phyloP scores from a whole-genome alignment of 148 eudicot genomes.

The Dysphania ambrosioides region DNA sequence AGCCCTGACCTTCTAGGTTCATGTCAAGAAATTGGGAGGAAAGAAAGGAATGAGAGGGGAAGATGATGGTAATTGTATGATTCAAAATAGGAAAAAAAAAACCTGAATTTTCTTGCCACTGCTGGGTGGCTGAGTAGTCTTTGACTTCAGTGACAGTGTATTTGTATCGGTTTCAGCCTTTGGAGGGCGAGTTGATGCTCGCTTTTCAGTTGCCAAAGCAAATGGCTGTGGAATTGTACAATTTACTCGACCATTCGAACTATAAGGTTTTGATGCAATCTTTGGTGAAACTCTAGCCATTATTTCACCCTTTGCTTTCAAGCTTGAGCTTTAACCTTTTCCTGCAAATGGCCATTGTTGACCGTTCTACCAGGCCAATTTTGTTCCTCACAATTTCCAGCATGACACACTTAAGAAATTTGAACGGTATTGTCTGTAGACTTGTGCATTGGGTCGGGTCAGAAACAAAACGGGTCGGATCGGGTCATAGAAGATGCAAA shows the following conservation, averaged over 20 bases:
- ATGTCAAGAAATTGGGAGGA: neutral
- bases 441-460: too few species aligned
- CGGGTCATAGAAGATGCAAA: too few species aligned
- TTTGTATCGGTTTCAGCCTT: slow-evolving; percentile 42
- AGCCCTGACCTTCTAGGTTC: neutral
- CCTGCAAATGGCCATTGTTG: slow-evolving; percentile 27
- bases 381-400: slow-evolving; percentile 33
- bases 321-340: slow-evolving; percentile 25
- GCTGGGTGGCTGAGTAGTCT: slow-evolving; percentile 24
- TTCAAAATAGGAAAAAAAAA: neutral
- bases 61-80: neutral
- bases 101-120: slow-evolving; percentile 49
- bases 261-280: slow-evolving; percentile 39
- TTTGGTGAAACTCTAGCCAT: slow-evolving; percentile 37
- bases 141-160: slow-evolving; percentile 32
- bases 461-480: too few species aligned
- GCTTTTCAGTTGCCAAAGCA: slow-evolving; percentile 88
- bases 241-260: slow-evolving; percentile 41
- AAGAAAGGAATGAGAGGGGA: neutral
- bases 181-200: slow-evolving; percentile 58
- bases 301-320: slow-evolving; percentile 34
- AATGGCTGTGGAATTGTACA: slow-evolving; percentile 85
- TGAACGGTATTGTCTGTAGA: slow-evolving; percentile 31
- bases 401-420: slow-evolving; percentile 33
- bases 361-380: slow-evolving; percentile 10